A percentile compares a stretch with the other conserved stretches of the same genome.
Conservation (phyloP, 202 grass and related monocot species). For the Digitaria exilis region DNA sequence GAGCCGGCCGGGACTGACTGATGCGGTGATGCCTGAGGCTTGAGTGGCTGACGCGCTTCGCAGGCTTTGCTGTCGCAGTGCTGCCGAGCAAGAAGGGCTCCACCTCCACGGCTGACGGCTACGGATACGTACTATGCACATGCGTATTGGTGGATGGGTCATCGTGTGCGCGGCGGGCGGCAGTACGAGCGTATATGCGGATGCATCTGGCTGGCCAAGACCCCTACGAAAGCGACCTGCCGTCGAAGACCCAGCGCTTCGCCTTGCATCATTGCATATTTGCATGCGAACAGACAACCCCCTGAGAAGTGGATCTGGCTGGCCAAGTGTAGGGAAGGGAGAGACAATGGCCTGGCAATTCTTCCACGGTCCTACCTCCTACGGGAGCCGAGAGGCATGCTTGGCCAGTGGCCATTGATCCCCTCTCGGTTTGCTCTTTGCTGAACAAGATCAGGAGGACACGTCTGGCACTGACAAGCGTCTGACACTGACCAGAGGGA, state of each 20-base stretch:
- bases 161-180: not conserved
- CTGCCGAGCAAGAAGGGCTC: not conserved
- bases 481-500: not conserved
- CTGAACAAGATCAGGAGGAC: not conserved
- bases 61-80: not conserved
- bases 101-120: no score
- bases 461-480: no score
- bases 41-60: not conserved
- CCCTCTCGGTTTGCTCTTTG: not conserved
- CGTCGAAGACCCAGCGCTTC: not conserved
- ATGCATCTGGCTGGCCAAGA: not conserved
- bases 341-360: not conserved
- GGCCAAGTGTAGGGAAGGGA: not conserved
- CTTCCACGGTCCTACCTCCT: not conserved
- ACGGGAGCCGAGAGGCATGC: not conserved
- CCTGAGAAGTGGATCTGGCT: conserved; percentile 25
- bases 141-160: no score
- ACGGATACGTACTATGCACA: no score
- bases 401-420: not conserved
- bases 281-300: not conserved
- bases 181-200: not conserved
- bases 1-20: not conserved
- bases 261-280: not conserved
- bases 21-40: no score
- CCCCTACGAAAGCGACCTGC: not conserved